Percentiles rank a stretch among this genome's conserved stretches.
These are phyloP conservation scores for Porcisia deanei DNA, from an alignment of 208 protist species.

Conservation along the genomic window DNA sequence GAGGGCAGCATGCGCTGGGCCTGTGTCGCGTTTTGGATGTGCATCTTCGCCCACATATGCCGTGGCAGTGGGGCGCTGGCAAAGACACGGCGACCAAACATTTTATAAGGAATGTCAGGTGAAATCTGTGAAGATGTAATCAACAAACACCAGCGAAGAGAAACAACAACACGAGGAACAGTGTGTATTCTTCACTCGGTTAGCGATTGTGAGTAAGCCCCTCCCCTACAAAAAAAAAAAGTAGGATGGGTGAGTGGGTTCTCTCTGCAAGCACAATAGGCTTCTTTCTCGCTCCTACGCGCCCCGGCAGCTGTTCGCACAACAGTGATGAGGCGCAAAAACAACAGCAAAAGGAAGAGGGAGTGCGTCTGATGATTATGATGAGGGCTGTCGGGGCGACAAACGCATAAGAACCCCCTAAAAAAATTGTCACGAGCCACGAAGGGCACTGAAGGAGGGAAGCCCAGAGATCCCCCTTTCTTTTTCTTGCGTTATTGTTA, in stretches of 20 bases:
- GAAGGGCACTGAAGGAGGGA: background rate
- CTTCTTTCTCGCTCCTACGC: no score
- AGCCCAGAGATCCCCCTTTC: background rate
- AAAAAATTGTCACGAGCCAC: no score
- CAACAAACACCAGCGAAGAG: background rate
- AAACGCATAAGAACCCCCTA: background rate
- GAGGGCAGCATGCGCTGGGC: slow-evolving; percentile 46
- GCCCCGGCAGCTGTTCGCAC: no score
- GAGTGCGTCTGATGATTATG: background rate
- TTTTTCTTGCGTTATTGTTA: no score
- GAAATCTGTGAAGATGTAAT: background rate
- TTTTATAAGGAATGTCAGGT: slow-evolving; percentile 8
- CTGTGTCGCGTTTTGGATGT: slow-evolving; percentile 64
- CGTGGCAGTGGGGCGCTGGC: slow-evolving; percentile 75
- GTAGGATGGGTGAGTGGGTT: no score
- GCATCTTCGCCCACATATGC: slow-evolving; percentile 60
- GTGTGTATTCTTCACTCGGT: no score
- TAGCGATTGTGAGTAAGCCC: no score
- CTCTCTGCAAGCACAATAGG: no score
- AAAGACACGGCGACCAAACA: slow-evolving; percentile 87
- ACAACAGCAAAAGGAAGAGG: background rate
- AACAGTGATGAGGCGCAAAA: background rate
- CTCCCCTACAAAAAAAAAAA: no score
- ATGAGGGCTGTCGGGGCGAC: background rate
- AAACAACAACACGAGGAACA: background rate